Evolutionary conservation across 371 early-diverging fungal species (phyloP).

Genomic region (Mucor plumbeus): DNA sequence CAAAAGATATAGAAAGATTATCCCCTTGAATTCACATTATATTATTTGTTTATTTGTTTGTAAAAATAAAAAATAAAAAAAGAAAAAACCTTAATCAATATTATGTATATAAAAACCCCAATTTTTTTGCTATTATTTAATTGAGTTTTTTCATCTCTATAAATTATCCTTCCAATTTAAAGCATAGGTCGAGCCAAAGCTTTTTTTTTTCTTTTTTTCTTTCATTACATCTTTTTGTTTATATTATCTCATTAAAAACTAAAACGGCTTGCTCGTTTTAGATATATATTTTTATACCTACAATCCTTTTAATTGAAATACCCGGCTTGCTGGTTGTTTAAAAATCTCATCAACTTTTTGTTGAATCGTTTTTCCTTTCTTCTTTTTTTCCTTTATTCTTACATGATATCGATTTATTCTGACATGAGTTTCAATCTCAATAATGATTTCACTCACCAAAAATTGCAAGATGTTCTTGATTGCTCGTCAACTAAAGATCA

Average conservation of each 20-base stretch:
- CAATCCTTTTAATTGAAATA: constrained; percentile 8
- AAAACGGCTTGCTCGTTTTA: constrained; percentile 8
- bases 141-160: neutral
- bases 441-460: neutral
- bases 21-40: neutral
- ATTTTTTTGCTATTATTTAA: neutral
- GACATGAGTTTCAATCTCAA: constrained; percentile 10
- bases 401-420: constrained; percentile 8
- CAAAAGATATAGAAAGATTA: neutral
- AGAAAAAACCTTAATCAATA: constrained; percentile 2
- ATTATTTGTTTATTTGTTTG: constrained; percentile 3
- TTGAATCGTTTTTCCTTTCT: neutral
- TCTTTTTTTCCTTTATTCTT: constrained; percentile 3
- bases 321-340: constrained; percentile 17
- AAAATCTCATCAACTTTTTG: constrained; percentile 2
- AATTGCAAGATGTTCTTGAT: neutral
- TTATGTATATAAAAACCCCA: constrained; percentile 1
- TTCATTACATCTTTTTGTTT: neutral
- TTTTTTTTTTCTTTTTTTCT: constrained; percentile 2
- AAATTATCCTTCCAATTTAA: neutral
- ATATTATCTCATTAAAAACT: constrained; percentile 7
- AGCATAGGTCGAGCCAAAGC: constrained; percentile 8
- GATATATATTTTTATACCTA: neutral
- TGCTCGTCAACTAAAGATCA: constrained; percentile 5
- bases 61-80: too few species aligned